Evolutionary conservation across 139 green algal genomes (phyloP), one percentile per base, ranked within the genome.

Genomic region (Yamagishiella unicocca): DNA sequence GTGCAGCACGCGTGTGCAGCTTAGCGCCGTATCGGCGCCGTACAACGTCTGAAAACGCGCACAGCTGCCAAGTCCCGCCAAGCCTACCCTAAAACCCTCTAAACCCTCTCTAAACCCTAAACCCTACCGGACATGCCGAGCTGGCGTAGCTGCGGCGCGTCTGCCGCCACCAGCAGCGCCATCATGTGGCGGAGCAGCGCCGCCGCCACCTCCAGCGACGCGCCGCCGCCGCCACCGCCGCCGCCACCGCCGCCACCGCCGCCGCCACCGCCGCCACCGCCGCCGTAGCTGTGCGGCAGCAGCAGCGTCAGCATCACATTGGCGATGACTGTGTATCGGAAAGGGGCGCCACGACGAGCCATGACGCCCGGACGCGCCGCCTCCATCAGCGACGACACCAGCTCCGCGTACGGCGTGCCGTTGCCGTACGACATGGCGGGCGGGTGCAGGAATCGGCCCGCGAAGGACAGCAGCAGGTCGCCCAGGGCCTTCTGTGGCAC

Each of bases 251-350:
- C 54, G 54, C 43, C 43, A 24, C 40, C 29, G 14, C 73, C 45
- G 45, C 73, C 54, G 54, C 76, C 43, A 24, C 53, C 24, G 21
- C 53, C 19, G 33, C 76, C 19, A 1, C 76, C 37, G 55, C 27
- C 71, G 71, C 33, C 38, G 31, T 43, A 42, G 29, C 80, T 68
- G 38, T 85, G 76, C 21, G 92, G 90, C 81, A 96, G 79, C 62
- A 97, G 82, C 76, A 96, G 87, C 75, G 95, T 24, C 29, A 95
- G 87, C 24, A 93, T 31, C 14, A 70, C 85, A 73, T 95, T 95
- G 55, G 94, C 90, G 55, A 94, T 78, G 40, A 95, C 62, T 46
- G 53, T 54, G 84, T 96, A 96, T 38, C 94, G 91, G 90, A 94
- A 96, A 37, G 76, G 55, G 35, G 54, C 75, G 81, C 54, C 67